A percentile compares a stretch with the other conserved stretches of the same genome.
phyloP scores from a whole-genome alignment of 2,329 filamentous ascomycete genomes.

The Aspergillus thermomutatus region DNA sequence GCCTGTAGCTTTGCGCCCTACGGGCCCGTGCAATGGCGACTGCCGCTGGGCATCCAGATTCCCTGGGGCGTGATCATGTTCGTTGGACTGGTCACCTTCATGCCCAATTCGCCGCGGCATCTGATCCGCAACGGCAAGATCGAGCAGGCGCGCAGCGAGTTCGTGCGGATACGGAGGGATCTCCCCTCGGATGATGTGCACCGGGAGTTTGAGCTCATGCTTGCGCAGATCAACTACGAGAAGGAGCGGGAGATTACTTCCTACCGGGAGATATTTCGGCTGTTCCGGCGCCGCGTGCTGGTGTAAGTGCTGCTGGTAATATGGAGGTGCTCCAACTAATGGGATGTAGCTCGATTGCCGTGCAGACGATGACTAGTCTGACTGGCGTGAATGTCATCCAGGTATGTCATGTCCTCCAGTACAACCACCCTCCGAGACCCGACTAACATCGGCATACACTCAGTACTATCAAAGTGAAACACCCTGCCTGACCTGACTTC shows the following conservation, averaged over 20 bases:
- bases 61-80: slow-evolving; percentile 57
- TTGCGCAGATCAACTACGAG: slow-evolving; percentile 55
- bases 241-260: slow-evolving; percentile 54
- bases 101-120: slow-evolving; percentile 55
- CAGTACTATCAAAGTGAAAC: slow-evolving; percentile 32
- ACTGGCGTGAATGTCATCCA: slow-evolving; percentile 59
- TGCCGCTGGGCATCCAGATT: slow-evolving; percentile 54
- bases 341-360: slow-evolving; percentile 45
- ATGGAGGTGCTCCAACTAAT: slow-evolving; percentile 8
- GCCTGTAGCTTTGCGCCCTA: slow-evolving; percentile 54
- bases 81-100: slow-evolving; percentile 52
- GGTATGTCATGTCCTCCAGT: slow-evolving; percentile 17
- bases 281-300: slow-evolving; percentile 52
- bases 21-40: slow-evolving; percentile 53
- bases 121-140: slow-evolving; percentile 50
- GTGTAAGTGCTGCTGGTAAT: slow-evolving; percentile 35
- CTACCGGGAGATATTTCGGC: slow-evolving; percentile 49
- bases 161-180: slow-evolving; percentile 48
- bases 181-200: slow-evolving; percentile 43
- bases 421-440: not conserved
- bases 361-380: slow-evolving; percentile 56
- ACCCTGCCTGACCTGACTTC: slow-evolving; percentile 1
- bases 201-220: slow-evolving; percentile 55
- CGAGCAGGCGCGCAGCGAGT: slow-evolving; percentile 49
- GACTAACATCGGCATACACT: not conserved